Percentiles rank a stretch among this genome's conserved stretches.
Evolutionary conservation across 2,329 filamentous ascomycete genomes (phyloP).

Genomic region (Penicillium decumbens): DNA sequence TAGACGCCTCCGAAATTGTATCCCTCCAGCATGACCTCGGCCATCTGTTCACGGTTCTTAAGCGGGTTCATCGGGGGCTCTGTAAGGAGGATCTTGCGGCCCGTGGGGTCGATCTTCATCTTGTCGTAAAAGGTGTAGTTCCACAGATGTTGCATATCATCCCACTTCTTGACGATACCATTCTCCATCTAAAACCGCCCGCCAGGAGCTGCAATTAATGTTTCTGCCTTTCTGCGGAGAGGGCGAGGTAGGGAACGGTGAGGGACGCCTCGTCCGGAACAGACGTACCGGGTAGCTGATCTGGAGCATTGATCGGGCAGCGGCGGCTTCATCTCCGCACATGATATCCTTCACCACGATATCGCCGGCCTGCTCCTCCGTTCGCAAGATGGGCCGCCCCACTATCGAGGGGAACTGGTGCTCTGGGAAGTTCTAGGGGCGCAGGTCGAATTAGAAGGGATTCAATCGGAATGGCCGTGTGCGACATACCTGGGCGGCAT

Average conservation of each 20-base stretch:
- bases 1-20: constrained; percentile 97
- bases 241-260: constrained; percentile 12
- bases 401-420: constrained; percentile 98
- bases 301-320: constrained; percentile 93
- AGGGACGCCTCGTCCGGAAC: constrained; percentile 4
- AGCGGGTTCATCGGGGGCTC: constrained; percentile 98
- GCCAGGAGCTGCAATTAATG: constrained; percentile 15
- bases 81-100: constrained; percentile 94
- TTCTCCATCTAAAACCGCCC: constrained; percentile 75
- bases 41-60: constrained; percentile 96
- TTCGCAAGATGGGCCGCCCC: constrained; percentile 92
- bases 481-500: constrained; percentile 71
- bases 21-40: constrained; percentile 97
- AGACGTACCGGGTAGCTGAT: constrained; percentile 81
- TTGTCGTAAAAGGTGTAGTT: constrained; percentile 98
- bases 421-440: constrained; percentile 88
- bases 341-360: constrained; percentile 93
- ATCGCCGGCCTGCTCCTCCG: constrained; percentile 77
- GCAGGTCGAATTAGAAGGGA: constrained; percentile 7
- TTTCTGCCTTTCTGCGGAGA: constrained; percentile 11
- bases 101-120: constrained; percentile 83
- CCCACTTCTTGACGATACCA: constrained; percentile 98
- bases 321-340: constrained; percentile 97
- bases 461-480: neutral
- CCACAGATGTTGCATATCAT: constrained; percentile 99